These are phyloP conservation scores for Stentor roeselii DNA, from an alignment of 73 alveolate species.

Conservation along the genomic window DNA sequence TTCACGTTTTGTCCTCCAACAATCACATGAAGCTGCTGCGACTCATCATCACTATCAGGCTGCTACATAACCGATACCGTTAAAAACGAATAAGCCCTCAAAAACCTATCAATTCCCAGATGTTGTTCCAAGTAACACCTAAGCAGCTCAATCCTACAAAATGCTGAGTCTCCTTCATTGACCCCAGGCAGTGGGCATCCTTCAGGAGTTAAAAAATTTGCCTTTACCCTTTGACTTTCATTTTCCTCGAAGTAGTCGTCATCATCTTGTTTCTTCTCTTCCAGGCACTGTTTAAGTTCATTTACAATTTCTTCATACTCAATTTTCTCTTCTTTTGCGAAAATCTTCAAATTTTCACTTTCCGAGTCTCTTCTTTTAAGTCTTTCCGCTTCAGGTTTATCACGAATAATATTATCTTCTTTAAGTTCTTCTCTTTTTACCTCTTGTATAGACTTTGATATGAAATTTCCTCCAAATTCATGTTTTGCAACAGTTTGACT, in stretches of 20 bases:
- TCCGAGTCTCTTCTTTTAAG: conserved; percentile 5
- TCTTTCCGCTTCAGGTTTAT: conserved; percentile 13
- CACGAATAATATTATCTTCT: conserved; percentile 15
- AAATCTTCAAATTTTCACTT: background rate
- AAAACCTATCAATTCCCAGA: conserved; percentile 61
- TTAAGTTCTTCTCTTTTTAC: conserved; percentile 27
- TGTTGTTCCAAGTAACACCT: conserved; percentile 70
- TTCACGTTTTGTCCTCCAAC: conserved; percentile 55
- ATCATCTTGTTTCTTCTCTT: conserved; percentile 38
- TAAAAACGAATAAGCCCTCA: conserved; percentile 57
- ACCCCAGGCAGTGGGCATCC: conserved; percentile 70
- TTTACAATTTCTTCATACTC: conserved; percentile 39
- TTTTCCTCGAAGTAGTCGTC: conserved; percentile 49
- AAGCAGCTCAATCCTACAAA: conserved; percentile 76
- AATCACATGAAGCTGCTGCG: conserved; percentile 49
- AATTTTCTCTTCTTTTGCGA: conserved; percentile 16
- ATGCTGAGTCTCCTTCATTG: conserved; percentile 62
- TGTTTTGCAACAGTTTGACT: conserved; percentile 35
- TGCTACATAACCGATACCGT: conserved; percentile 22
- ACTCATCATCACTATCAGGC: conserved; percentile 41
- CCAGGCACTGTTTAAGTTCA: conserved; percentile 37
- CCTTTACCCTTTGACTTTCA: conserved; percentile 37
- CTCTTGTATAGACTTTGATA: conserved; percentile 25
- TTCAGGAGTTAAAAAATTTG: conserved; percentile 42
- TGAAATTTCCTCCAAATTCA: conserved; percentile 49